Percentiles rank a stretch among this genome's conserved stretches.
Conservation (phyloP, 768 basidiomycete genomes). For the Pulveroboletus ravenelii region DNA sequence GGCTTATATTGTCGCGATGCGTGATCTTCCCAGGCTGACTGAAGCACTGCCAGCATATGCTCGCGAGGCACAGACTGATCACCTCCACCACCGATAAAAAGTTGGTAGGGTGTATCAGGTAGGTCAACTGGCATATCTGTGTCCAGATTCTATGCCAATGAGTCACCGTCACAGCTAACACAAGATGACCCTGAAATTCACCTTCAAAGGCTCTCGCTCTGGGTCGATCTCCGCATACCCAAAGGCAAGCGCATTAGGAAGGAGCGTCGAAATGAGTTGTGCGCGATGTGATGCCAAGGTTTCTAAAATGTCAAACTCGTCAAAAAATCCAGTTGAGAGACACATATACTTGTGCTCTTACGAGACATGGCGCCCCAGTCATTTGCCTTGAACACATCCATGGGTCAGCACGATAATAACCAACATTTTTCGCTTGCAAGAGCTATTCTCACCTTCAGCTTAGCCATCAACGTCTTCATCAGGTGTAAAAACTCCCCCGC, state of each 20-base stretch:
- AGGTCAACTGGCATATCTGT: constrained; percentile 38
- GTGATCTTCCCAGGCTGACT: constrained; percentile 14
- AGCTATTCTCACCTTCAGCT: constrained; percentile 45
- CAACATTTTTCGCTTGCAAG: neutral
- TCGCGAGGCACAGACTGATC: constrained; percentile 19
- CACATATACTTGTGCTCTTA: constrained; percentile 32
- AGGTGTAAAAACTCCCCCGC: constrained; percentile 53
- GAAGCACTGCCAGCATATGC: constrained; percentile 9
- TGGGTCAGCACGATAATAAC: too few species aligned
- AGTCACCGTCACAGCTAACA: neutral
- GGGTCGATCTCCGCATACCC: constrained; percentile 46
- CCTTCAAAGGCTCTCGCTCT: constrained; percentile 47
- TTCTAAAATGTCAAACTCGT: constrained; percentile 28
- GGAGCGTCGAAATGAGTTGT: constrained; percentile 35
- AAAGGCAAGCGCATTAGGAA: constrained; percentile 44
- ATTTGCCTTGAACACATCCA: constrained; percentile 41
- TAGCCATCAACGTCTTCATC: constrained; percentile 61
- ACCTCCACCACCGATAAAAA: constrained; percentile 28
- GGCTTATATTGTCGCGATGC: constrained; percentile 15
- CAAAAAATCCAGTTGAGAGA: neutral
- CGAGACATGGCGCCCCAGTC: constrained; percentile 62
- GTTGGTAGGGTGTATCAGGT: constrained; percentile 34
- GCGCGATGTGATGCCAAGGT: constrained; percentile 44
- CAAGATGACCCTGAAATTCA: constrained; percentile 11
- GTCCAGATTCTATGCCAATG: constrained; percentile 51